Base-by-base conservation (phyloP, 1,139 yeast genomes). In the Candida gigantensis region DNA sequence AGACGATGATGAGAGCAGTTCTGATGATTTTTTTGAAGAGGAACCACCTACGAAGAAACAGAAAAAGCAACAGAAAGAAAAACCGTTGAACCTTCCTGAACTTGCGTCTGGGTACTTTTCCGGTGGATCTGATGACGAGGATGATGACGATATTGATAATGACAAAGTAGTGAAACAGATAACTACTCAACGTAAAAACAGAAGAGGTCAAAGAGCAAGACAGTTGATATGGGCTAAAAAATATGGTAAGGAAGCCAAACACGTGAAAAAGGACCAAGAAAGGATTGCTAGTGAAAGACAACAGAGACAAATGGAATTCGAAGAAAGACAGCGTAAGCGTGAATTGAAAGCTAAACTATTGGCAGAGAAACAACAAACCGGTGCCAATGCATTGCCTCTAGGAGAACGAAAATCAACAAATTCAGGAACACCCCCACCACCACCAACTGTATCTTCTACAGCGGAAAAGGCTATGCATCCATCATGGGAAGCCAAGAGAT, bases 161-260 rank as follows among this genome's bases (percentile, higher is more conserved):
- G 90, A 85, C 46, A 60, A 65, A 28, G 72, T 79, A 2, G 89
- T 83, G 6, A 74, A 78, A 45, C 72, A 72, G 34, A 73, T 74
- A 17, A 69, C 74, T 36, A 51, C 59, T 13, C 67, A 62, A 43
- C 75, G 94, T 46, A 89, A 89, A 52, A 94, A 92, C 58, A 75
- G 98, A 62, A 79, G 97, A 56, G 98, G 98, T 14, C 98, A 94
- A 68, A 73, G 97, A 48, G 98, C 97, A 2, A 81, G 99, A 63
- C 94, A 92, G 58, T 84, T 85, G 66, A 88, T 92, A 37, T 90
- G 97, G 97, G 98, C 89, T 53, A 68, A 76, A 61, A 92, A 92
- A 58, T 92, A 73, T 55, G 98, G 98, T 25, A 61, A 63, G 24
- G 69, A 70, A 25, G 98, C 98, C n/a, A 83, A 81, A 41, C 99